A percentile compares a stretch with the other conserved stretches of the same genome.
These are phyloP conservation scores for Sanghuangporus baumii DNA, from an alignment of 1,284 basidiomycete genomes.

Conservation along the genomic window DNA sequence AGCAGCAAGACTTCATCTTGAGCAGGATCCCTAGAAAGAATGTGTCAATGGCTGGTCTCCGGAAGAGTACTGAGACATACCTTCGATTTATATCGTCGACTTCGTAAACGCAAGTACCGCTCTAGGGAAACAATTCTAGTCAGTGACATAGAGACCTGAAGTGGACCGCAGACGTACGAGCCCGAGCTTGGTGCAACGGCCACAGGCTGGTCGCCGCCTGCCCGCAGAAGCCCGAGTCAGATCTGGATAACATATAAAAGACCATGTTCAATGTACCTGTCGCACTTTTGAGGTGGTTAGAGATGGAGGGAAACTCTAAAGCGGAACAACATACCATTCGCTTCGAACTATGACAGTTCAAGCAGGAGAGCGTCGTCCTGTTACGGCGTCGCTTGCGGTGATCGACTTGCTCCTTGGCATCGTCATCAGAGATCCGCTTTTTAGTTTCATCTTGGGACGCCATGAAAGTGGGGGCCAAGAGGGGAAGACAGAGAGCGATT, in stretches of 20 bases:
- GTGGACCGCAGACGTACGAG: conserved; percentile 22
- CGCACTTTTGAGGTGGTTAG: conserved; percentile 16
- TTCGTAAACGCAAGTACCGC: conserved; percentile 39
- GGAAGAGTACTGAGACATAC: conserved; percentile 15
- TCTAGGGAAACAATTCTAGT: conserved; percentile 21
- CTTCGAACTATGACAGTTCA: conserved; percentile 41
- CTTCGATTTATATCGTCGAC: conserved; percentile 32
- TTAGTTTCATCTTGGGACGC: not conserved
- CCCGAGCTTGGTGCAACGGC: conserved; percentile 31
- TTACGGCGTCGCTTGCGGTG: conserved; percentile 39
- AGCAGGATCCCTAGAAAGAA: not conserved
- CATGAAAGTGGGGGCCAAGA: not conserved
- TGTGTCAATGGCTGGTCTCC: not conserved
- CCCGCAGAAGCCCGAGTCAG: not conserved
- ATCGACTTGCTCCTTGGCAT: conserved; percentile 21
- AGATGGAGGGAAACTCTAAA: not conserved
- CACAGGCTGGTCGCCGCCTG: conserved; percentile 18
- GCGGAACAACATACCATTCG: conserved; percentile 33
- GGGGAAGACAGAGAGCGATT: not conserved
- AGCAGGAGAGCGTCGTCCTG: conserved; percentile 37
- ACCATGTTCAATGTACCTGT: conserved; percentile 12
- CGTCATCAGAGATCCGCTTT: conserved; percentile 10
- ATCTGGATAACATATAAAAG: not conserved
- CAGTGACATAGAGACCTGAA: not conserved
- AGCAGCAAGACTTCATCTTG: conserved; percentile 31